Percentiles rank a stretch among this genome's conserved stretches.
Evolutionary conservation across 352 stramenopile species (phyloP).

Genomic region (Pythium diclinum): DNA sequence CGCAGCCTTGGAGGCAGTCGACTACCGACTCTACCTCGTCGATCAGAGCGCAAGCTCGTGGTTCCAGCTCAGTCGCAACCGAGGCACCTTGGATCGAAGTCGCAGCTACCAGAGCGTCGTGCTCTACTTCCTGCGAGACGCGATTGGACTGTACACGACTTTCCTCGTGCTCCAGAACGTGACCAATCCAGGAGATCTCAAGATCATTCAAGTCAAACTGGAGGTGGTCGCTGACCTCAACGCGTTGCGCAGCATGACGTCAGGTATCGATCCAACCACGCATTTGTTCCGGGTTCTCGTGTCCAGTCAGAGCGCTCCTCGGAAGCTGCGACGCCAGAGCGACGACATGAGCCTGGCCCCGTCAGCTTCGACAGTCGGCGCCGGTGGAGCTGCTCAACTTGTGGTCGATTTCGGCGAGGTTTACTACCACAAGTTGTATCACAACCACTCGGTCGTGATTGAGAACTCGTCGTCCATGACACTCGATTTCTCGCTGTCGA

Average conservation of each 20-base stretch:
- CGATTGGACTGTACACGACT: conserved; percentile 81
- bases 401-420: conserved; percentile 85
- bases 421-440: conserved; percentile 88
- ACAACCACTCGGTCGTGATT: conserved; percentile 88
- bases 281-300: conserved; percentile 87
- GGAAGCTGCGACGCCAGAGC: conserved; percentile 57
- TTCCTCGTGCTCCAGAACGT: conserved; percentile 87
- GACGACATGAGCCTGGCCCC: conserved; percentile 35
- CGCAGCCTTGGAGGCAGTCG: conserved; percentile 48
- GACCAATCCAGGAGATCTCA: conserved; percentile 76
- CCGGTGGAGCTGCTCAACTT: conserved; percentile 18
- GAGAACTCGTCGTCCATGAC: conserved; percentile 83
- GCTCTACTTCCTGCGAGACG: conserved; percentile 76
- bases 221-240: conserved; percentile 88
- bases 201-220: conserved; percentile 83
- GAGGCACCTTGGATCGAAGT: conserved; percentile 64
- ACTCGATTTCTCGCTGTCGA: conserved; percentile 86
- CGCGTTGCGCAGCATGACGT: conserved; percentile 77
- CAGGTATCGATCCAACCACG: conserved; percentile 54
- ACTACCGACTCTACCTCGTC: conserved; percentile 75
- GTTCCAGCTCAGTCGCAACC: conserved; percentile 78
- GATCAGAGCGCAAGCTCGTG: conserved; percentile 74
- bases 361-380: conserved; percentile 4
- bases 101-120: conserved; percentile 84
- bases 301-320: conserved; percentile 62